These are phyloP conservation scores for Moricandia moricandioides DNA, from an alignment of 345 rosid genomes.

Conservation along the genomic window DNA sequence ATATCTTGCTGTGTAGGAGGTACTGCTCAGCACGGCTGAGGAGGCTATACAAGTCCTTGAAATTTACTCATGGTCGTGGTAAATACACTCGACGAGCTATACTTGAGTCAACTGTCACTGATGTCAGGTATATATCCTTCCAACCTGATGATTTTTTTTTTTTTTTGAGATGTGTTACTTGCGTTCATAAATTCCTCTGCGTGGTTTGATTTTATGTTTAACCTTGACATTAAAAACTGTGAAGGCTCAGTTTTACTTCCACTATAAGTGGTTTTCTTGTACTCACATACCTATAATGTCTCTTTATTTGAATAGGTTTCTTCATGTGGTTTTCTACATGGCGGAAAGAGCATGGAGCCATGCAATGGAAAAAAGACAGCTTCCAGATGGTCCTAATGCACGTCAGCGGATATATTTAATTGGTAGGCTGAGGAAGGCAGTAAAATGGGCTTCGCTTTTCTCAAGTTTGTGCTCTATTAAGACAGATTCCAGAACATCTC, in stretches of 20 bases:
- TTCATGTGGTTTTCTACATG: conserved; percentile 82
- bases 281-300: neutral
- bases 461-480: conserved; percentile 70
- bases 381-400: conserved; percentile 91
- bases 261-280: neutral
- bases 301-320: conserved; percentile 54
- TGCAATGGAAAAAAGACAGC: conserved; percentile 98
- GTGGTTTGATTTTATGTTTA: conserved; percentile 1
- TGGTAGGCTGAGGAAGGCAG: conserved; percentile 95
- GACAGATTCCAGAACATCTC: conserved; percentile 87
- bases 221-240: neutral
- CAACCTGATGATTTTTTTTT: neutral
- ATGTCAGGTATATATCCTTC: conserved; percentile 67
- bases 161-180: neutral
- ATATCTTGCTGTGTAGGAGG: conserved; percentile 56
- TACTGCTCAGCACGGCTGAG: conserved; percentile 94
- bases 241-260: conserved; percentile 14
- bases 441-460: conserved; percentile 85
- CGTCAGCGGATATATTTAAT: conserved; percentile 80
- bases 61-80: conserved; percentile 94
- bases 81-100: conserved; percentile 68
- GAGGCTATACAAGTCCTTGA: conserved; percentile 88
- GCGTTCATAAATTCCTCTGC: neutral
- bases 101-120: conserved; percentile 81
- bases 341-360: conserved; percentile 99